These are phyloP conservation scores for Raffaelea ambrosiae DNA, from an alignment of 2,329 filamentous ascomycete species.

Conservation along the genomic window DNA sequence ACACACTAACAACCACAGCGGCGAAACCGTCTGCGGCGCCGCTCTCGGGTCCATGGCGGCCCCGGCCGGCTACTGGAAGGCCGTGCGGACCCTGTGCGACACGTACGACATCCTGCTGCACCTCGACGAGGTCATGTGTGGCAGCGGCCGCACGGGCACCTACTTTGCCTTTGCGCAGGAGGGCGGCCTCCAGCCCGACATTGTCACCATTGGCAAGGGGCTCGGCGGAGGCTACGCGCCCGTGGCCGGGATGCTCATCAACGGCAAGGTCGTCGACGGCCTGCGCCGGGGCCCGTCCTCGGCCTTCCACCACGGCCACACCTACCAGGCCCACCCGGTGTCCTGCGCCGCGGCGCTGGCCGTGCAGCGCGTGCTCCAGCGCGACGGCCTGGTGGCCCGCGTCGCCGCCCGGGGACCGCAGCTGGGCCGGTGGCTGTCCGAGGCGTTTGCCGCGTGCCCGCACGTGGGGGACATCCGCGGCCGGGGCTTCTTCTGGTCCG, in stretches of 20 bases:
- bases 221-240: conserved; percentile 56
- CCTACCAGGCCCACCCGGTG: conserved; percentile 51
- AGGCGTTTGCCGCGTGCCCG: conserved; percentile 18
- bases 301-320: conserved; percentile 46
- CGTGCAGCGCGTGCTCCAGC: conserved; percentile 49
- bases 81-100: conserved; percentile 60
- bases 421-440: conserved; percentile 36
- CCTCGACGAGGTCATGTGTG: conserved; percentile 71
- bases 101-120: conserved; percentile 67
- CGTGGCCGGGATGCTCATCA: conserved; percentile 51
- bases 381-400: conserved; percentile 51
- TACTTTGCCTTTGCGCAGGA: conserved; percentile 57
- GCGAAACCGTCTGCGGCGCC: conserved; percentile 60
- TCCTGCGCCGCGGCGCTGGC: conserved; percentile 54
- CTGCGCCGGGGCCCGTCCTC: conserved; percentile 21
- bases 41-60: conserved; percentile 62
- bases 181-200: conserved; percentile 40
- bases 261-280: conserved; percentile 37
- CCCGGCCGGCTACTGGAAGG: conserved; percentile 59
- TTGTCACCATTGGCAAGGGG: conserved; percentile 59
- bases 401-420: conserved; percentile 43
- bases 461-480: conserved; percentile 54
- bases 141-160: conserved; percentile 49
- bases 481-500: conserved; percentile 47
- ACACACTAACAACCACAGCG: conserved; percentile 13